Conservation (phyloP, 2,329 filamentous ascomycete genomes). For the Elsinoe arachidis region DNA sequence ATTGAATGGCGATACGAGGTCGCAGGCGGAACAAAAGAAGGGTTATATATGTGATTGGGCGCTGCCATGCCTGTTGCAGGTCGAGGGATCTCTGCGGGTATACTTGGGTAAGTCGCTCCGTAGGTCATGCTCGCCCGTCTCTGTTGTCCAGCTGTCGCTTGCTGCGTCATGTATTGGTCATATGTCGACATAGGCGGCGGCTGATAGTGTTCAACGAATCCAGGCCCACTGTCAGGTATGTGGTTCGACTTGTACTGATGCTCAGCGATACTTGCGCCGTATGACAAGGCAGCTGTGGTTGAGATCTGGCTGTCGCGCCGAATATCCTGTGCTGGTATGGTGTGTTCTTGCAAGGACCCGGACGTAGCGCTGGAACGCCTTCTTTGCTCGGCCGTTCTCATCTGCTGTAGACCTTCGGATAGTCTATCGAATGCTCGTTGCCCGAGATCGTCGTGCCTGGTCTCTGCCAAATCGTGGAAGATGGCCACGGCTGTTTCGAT, state of each 20-base stretch:
- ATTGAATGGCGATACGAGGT: not conserved
- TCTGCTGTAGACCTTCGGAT: not conserved
- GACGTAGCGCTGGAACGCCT: not conserved
- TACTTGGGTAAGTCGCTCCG: not conserved
- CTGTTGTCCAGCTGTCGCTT: not conserved
- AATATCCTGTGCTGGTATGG: not conserved
- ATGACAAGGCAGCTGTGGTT: not conserved
- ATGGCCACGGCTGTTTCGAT: slow-evolving; percentile 7
- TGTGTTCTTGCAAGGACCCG: not conserved
- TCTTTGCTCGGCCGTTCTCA: not conserved
- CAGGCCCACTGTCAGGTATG: not conserved
- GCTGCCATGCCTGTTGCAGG: not conserved
- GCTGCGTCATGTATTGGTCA: not conserved
- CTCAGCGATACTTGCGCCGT: not conserved
- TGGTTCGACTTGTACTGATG: not conserved
- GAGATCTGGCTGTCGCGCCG: slow-evolving; percentile 11
- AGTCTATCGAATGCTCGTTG: not conserved
- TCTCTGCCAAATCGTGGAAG: slow-evolving; percentile 3
- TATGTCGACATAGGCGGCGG: not conserved
- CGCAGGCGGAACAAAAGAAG: not conserved
- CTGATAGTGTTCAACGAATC: not conserved
- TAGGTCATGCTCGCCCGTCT: not conserved
- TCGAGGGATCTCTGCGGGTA: not conserved
- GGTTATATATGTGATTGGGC: not conserved
- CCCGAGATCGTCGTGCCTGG: not conserved